Evolutionary conservation across 495 filamentous ascomycete species (phyloP), one percentile per base, ranked within the genome.

Genomic region (Penicillium silybi): DNA sequence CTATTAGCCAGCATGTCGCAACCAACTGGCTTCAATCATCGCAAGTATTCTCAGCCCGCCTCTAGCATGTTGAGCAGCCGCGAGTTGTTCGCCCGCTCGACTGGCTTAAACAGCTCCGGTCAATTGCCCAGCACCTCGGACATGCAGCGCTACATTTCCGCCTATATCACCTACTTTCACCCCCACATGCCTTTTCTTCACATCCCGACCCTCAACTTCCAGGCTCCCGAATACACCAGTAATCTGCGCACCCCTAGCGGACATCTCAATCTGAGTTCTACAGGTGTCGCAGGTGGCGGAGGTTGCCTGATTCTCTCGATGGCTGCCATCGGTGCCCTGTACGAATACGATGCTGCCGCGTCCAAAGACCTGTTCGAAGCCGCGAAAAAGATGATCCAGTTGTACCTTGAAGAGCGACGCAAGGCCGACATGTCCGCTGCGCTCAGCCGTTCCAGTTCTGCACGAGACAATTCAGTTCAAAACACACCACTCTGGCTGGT

Each of bases 141-240:
- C 65, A 83, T 98, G 52, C 90, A 96, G 65, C 88, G 93, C 57
- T 97, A 89, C 66, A 87, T 97, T 50, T 82, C 83, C 37, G 87
- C 92, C 45, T 98, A 97, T 73, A 85, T 98, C 54, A 85, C 85
- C 58, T 95, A 92, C 65, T 96, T 95, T 59, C 95, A 97, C 63
- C 93, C 95, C 3, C 93, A 98, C 66, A 68, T 95, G 35, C 95
- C 95, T 18, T 96, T 98, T 67, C 67, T 96, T 50, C 93, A 97
- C 70, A 81, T 96, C 42, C 87, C 95, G 39, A 96, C 93, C 22
- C 79, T 98, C 43, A 87, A 90, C 32, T 96, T 98, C 73, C 89
- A 96, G 63, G 80, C 85, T 15, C 80, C 86, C 19, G 79, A 86
- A 39, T 87, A 82, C 57, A 79, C 83, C 25, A 81, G 73, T 55